phyloP scores from a whole-genome alignment of 2,329 filamentous ascomycete genomes.

The Decorospora gaudefroyi region DNA sequence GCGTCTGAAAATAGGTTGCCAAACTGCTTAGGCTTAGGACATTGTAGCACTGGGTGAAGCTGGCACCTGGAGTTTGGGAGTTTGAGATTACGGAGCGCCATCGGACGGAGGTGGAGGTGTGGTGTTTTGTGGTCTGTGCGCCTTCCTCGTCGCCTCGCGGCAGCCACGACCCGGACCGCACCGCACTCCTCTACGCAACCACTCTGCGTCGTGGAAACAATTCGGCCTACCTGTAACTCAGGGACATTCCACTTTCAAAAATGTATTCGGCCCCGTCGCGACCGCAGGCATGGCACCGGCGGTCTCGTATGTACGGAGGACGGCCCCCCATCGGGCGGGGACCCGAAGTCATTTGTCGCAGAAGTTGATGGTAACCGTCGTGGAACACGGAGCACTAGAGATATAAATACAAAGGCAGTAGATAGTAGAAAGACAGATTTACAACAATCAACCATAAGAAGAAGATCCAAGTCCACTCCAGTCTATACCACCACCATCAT shows the following conservation, averaged over 20 bases:
- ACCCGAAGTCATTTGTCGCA: constrained; percentile 36
- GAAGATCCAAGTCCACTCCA: constrained; percentile 1
- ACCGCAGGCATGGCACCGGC: constrained; percentile 26
- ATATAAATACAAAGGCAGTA: constrained; percentile 30
- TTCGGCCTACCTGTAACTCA: constrained; percentile 19
- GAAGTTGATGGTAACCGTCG: constrained; percentile 15
- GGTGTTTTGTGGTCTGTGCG: constrained; percentile 10
- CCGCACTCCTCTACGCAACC: constrained; percentile 1
- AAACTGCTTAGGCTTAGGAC: too few relatives aligned
- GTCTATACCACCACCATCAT: constrained; percentile 23
- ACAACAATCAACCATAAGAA: constrained; percentile 1
- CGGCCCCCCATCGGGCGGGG: constrained; percentile 37
- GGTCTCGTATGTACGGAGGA: constrained; percentile 23
- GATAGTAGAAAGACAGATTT: constrained; percentile 1
- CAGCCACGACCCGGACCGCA: constrained; percentile 11
- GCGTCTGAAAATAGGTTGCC: too few relatives aligned
- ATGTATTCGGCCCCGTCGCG: constrained; percentile 34
- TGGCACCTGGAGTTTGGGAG: too few relatives aligned
- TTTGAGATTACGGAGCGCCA: constrained; percentile 7
- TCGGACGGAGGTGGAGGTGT: constrained; percentile 4
- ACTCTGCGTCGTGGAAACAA: background rate
- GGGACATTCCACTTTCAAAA: constrained; percentile 24
- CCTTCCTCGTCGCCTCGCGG: constrained; percentile 12
- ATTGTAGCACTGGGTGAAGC: too few relatives aligned
- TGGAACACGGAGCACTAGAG: constrained; percentile 13